Evolutionary conservation across 345 rosid species (phyloP), one percentile per base, ranked within the genome.

Genomic region (Salix suchowensis): DNA sequence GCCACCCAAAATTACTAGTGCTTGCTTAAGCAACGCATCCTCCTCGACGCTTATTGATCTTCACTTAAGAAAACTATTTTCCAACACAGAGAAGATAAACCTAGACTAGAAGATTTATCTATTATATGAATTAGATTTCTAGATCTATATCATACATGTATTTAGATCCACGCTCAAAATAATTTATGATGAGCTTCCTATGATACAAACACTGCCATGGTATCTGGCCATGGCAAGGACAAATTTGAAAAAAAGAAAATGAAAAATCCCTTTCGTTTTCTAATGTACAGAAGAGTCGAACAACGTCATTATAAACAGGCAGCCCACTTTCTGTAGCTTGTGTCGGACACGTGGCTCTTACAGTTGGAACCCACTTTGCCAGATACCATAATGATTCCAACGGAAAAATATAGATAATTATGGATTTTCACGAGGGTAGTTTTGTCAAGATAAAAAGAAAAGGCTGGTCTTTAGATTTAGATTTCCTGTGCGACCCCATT

Each of bases 301-400:
- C 44, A 8, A 1, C 42, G 7, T 30, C 26, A 67, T 18, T 18
- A n/a, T 7, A n/a, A 13, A 3, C 39, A 66, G n/a, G 70, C 5
- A 48, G 48, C 48, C 73, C 32, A 61, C 52, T 1, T 19, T 18
- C 72, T 55, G 61, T 24, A 52, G 26, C 52, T 30, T n/a, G 7
- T 70, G 78, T 70, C 82, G 76, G 74, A 75, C 39, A 77, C 77
- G 77, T 71, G 81, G 81, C 73, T 34, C 19, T 18, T 36, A 4
- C 1, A 39, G 67, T 21, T 68, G 55, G 21, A 55, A 6, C 66
- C 44, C 74, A 72, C 11, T 5, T 55, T 10, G 34, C 21, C 6
- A n/a, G 74, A 36, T 28, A 18, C 62, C 15, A n/a, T 9, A 13
- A 58, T 58, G n/a, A 13, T 39, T 10, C 71, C n/a, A 39, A 2